Percentiles rank a stretch among this genome's conserved stretches.
Conservation (phyloP, 331 rosid genomes). For the Saraca asoca region DNA sequence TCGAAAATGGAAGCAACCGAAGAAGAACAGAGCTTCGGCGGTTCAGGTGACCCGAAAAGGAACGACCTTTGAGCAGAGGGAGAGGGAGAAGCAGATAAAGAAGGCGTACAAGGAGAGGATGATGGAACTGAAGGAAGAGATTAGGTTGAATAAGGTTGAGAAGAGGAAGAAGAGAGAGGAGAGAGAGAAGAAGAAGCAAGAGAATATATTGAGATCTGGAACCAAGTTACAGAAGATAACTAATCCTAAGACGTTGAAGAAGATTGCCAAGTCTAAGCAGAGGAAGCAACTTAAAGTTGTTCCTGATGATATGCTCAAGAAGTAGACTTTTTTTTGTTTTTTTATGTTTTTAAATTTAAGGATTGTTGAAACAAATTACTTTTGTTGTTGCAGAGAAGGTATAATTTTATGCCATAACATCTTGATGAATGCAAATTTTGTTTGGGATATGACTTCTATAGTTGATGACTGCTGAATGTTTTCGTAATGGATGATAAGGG, state of each 20-base stretch:
- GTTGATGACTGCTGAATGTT: neutral
- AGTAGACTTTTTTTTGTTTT: neutral
- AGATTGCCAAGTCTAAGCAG: conserved; percentile 75
- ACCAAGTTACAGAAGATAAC: conserved; percentile 79
- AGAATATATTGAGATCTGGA: conserved; percentile 77
- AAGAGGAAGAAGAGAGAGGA: conserved; percentile 77
- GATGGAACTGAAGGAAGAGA: conserved; percentile 77
- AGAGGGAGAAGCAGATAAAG: conserved; percentile 70
- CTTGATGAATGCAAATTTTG: neutral
- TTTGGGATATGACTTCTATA: neutral
- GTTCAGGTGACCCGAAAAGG: conserved; percentile 60
- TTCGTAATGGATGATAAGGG: neutral
- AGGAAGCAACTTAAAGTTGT: conserved; percentile 77
- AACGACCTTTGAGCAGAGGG: conserved; percentile 67
- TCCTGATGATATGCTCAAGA: conserved; percentile 57
- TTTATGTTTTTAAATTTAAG: neutral
- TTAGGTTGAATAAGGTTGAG: conserved; percentile 72
- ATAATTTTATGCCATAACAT: neutral
- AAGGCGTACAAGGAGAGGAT: conserved; percentile 70
- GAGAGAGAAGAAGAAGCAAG: conserved; percentile 90
- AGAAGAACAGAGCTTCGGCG: conserved; percentile 69
- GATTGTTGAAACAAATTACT: neutral
- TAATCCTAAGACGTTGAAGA: conserved; percentile 80
- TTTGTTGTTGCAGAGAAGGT: neutral
- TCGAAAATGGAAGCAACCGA: conserved; percentile 80